Conservation (phyloP, 768 basidiomycete species). For the Tulasnella sp. region DNA sequence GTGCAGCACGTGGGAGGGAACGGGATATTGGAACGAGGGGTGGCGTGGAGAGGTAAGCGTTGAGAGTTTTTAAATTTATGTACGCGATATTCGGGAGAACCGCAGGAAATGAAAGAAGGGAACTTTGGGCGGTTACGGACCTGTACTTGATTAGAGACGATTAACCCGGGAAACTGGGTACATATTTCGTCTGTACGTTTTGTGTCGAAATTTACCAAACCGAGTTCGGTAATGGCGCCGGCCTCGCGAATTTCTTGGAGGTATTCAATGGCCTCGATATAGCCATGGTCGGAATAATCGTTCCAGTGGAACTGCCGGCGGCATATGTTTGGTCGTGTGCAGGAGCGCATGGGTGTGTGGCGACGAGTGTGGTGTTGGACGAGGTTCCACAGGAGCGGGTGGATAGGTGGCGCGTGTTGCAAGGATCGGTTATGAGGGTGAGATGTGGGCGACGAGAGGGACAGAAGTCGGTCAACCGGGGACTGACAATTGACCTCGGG, state of each 20-base stretch:
- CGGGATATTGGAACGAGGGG: too few species aligned
- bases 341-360: not conserved
- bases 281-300: slow-evolving; percentile 42
- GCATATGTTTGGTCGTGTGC: not conserved
- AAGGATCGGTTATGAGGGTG: too few species aligned
- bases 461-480: not conserved
- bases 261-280: slow-evolving; percentile 37
- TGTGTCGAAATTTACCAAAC: slow-evolving; percentile 73
- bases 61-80: too few species aligned
- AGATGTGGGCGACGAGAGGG: not conserved
- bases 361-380: too few species aligned
- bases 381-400: too few species aligned
- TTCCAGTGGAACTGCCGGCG: slow-evolving; percentile 67
- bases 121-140: too few species aligned
- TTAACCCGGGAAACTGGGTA: slow-evolving; percentile 49
- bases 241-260: slow-evolving; percentile 49
- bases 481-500: not conserved
- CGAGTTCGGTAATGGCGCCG: slow-evolving; percentile 45
- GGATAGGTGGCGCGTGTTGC: too few species aligned
- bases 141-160: slow-evolving; percentile 78
- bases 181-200: slow-evolving; percentile 69
- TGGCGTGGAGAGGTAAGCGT: too few species aligned
- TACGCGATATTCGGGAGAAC: too few species aligned
- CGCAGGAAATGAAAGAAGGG: too few species aligned
- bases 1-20: too few species aligned